Conservation (phyloP, 2,329 filamentous ascomycete species). For the Trichoderma breve region DNA sequence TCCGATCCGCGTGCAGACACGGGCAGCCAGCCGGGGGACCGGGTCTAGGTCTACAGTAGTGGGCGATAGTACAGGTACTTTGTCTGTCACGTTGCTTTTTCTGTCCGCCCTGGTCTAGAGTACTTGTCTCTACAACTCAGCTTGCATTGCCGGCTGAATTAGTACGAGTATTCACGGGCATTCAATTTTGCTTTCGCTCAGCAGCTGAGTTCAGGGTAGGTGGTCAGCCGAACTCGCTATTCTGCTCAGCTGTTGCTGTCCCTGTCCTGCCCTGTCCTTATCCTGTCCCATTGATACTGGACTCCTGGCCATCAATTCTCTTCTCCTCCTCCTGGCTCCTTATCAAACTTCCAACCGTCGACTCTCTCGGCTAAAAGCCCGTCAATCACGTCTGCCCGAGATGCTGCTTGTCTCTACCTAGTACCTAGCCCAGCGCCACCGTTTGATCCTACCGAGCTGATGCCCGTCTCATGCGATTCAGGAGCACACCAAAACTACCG, state of each 20-base stretch:
- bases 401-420: neutral
- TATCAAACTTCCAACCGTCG: neutral
- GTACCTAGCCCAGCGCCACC: neutral
- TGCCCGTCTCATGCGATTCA: neutral
- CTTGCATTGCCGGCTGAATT: neutral
- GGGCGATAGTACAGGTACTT: neutral
- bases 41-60: conserved; percentile 1
- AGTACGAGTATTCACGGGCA: neutral
- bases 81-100: neutral
- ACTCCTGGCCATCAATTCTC: neutral
- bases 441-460: neutral
- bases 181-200: neutral
- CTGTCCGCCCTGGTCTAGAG: neutral
- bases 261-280: neutral
- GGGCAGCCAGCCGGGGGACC: neutral
- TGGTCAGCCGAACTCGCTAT: neutral
- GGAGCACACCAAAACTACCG: neutral
- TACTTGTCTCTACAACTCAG: neutral
- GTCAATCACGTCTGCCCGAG: neutral
- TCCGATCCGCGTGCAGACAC: conserved; percentile 17
- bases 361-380: neutral
- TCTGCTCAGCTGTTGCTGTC: neutral
- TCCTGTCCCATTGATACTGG: neutral
- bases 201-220: neutral
- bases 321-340: neutral